A percentile compares a stretch with the other conserved stretches of the same genome.
These are phyloP conservation scores for Scytalidium lignicola DNA, from an alignment of 2,329 filamentous ascomycete species.

Conservation along the genomic window DNA sequence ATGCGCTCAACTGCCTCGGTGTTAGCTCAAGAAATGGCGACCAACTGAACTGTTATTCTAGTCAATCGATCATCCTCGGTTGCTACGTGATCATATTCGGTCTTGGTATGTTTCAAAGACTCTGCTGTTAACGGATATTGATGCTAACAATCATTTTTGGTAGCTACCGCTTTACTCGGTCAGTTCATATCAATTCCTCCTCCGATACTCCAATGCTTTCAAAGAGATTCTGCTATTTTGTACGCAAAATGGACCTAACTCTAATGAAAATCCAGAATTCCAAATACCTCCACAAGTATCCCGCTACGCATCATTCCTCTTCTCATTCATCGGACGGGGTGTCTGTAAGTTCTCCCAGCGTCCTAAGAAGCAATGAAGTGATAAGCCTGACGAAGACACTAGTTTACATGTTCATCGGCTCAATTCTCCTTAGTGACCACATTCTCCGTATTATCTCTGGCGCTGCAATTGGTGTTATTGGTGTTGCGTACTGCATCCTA, in stretches of 20 bases:
- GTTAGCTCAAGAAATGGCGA: background rate
- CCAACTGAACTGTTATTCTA: slow-evolving; percentile 27
- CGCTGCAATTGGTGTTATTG: slow-evolving; percentile 69
- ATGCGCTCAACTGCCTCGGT: background rate
- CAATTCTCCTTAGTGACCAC: slow-evolving; percentile 67
- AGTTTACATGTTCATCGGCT: slow-evolving; percentile 97
- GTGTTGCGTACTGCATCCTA: slow-evolving; percentile 68
- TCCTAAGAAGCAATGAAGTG: slow-evolving; percentile 1
- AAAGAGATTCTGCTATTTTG: no score
- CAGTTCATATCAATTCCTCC: slow-evolving; percentile 6
- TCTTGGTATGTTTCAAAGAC: slow-evolving; percentile 58
- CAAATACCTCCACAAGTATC: slow-evolving; percentile 90
- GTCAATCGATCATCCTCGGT: slow-evolving; percentile 71
- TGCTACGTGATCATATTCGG: slow-evolving; percentile 90
- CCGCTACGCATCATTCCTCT: slow-evolving; percentile 94
- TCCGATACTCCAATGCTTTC: background rate
- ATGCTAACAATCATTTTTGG: slow-evolving; percentile 15
- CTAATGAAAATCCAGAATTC: slow-evolving; percentile 56
- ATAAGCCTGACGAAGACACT: slow-evolving; percentile 12
- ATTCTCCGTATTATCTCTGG: slow-evolving; percentile 71
- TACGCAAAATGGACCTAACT: background rate
- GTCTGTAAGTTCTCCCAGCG: slow-evolving; percentile 62
- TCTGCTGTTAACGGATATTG: slow-evolving; percentile 19
- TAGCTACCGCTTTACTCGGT: slow-evolving; percentile 65
- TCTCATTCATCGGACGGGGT: slow-evolving; percentile 93